Conservation (phyloP, 176 grass and related monocot species). For the Pharus latifolius region DNA sequence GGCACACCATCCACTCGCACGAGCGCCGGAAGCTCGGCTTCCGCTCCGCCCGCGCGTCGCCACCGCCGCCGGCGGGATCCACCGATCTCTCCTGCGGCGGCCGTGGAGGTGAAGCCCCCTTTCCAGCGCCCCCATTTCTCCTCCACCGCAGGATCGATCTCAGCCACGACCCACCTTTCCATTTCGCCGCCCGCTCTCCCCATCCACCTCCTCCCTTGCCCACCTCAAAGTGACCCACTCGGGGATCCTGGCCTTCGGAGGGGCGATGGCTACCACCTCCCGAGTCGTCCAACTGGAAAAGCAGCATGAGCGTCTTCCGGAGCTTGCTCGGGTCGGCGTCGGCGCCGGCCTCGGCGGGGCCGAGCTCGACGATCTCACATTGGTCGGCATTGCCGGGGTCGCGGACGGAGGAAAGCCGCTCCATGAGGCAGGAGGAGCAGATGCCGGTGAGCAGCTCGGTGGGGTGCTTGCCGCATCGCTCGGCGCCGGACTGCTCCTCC, state of each 20-base stretch:
- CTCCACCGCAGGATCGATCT: constrained; percentile 49
- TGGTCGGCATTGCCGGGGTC: constrained; percentile 22
- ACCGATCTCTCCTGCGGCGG: not conserved
- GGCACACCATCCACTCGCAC: constrained; percentile 45
- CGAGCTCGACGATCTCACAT: constrained; percentile 73
- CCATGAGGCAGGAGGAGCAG: constrained; percentile 82
- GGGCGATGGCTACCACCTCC: not conserved
- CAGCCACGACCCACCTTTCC: constrained; percentile 44
- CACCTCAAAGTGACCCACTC: not conserved
- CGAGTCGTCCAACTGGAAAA: constrained; percentile 88
- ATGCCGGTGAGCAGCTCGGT: constrained; percentile 60
- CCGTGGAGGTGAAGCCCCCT: constrained; percentile 9
- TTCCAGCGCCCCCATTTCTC: not conserved
- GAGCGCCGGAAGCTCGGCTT: constrained; percentile 45
- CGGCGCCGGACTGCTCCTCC: constrained; percentile 27
- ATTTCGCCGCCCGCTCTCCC: constrained; percentile 13
- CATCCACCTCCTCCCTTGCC: constrained; percentile 8
- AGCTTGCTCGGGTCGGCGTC: constrained; percentile 24
- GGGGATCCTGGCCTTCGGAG: not conserved
- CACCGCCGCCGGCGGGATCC: not conserved
- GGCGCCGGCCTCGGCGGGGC: not conserved
- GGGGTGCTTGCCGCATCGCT: constrained; percentile 59
- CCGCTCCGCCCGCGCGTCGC: constrained; percentile 12
- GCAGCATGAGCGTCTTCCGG: constrained; percentile 70
- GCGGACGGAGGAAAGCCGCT: constrained; percentile 71